Conservation (phyloP, 1,139 yeast genomes). For the Candida pseudocylindracea region DNA sequence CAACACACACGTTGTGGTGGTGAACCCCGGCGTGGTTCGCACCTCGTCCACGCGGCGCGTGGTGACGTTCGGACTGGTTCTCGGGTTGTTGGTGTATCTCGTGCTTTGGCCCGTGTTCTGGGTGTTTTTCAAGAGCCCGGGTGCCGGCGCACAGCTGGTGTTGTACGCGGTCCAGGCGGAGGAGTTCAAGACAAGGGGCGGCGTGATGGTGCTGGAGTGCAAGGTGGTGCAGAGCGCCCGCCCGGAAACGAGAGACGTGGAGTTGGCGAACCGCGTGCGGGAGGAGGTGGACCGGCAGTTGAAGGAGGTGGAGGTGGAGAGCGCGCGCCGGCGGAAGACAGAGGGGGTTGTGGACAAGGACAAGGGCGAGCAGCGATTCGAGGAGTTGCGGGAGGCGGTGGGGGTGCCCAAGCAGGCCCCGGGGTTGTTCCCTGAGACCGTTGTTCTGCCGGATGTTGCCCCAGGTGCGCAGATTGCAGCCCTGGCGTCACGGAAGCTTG, state of each 20-base stretch:
- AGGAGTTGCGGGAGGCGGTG: too few relatives aligned
- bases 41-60: conserved; percentile 70
- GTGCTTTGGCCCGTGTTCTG: conserved; percentile 65
- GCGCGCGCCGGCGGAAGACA: not conserved
- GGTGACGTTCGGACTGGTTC: conserved; percentile 51
- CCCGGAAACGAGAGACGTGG: conserved; percentile 36
- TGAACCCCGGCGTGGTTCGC: conserved; percentile 85
- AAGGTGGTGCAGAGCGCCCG: conserved; percentile 22
- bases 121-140: conserved; percentile 51
- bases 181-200: conserved; percentile 28
- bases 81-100: conserved; percentile 48
- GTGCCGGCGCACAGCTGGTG: conserved; percentile 62
- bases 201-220: conserved; percentile 64
- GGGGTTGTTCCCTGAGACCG: too few relatives aligned
- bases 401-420: too few relatives aligned
- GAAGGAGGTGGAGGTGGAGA: conserved; percentile 1
- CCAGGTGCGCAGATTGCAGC: too few relatives aligned
- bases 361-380: too few relatives aligned
- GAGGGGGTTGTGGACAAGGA: too few relatives aligned
- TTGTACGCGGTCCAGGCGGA: conserved; percentile 57
- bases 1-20: conserved; percentile 51
- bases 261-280: conserved; percentile 2
- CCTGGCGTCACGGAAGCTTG: too few relatives aligned
- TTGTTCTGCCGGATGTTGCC: too few relatives aligned
- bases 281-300: not conserved